A percentile compares a stretch with the other conserved stretches of the same genome.
phyloP scores from a whole-genome alignment of 176 grass and related monocot genomes.

The Stipa capillata region DNA sequence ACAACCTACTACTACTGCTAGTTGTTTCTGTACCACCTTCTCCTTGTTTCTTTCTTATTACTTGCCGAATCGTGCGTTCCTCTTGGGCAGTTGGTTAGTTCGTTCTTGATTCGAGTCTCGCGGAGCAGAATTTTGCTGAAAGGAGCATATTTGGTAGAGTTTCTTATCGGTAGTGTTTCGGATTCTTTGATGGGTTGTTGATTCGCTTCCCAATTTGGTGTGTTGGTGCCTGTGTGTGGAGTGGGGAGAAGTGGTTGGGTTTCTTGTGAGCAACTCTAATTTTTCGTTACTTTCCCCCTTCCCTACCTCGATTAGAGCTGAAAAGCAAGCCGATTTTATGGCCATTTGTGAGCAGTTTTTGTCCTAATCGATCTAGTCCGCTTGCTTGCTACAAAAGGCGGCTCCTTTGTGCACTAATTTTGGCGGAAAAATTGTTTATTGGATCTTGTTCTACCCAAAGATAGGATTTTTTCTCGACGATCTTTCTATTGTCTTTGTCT shows the following conservation, averaged over 20 bases:
- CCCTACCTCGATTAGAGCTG: neutral
- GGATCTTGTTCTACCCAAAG: slow-evolving; percentile 15
- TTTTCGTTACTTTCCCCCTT: slow-evolving; percentile 8
- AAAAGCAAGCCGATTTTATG: neutral
- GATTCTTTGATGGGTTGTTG: neutral
- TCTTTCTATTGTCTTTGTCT: neutral
- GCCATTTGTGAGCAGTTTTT: slow-evolving; percentile 1
- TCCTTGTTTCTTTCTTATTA: neutral
- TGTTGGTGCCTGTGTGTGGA: neutral
- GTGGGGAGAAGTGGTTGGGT: neutral
- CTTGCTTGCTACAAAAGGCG: slow-evolving; percentile 11
- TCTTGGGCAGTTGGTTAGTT: neutral
- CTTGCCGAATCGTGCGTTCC: neutral
- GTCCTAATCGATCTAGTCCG: neutral
- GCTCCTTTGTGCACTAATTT: neutral
- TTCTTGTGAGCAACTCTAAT: slow-evolving; percentile 11
- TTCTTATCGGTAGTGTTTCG: neutral
- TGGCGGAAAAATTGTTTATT: neutral
- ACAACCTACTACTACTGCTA: neutral
- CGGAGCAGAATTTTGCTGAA: neutral
- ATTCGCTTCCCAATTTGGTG: neutral
- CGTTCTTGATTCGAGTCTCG: neutral
- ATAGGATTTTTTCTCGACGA: neutral
- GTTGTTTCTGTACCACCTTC: neutral
- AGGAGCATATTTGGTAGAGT: neutral